Evolutionary conservation across 768 basidiomycete species (phyloP), one percentile per base, ranked within the genome.

Genomic region (Asterophora parasitica): DNA sequence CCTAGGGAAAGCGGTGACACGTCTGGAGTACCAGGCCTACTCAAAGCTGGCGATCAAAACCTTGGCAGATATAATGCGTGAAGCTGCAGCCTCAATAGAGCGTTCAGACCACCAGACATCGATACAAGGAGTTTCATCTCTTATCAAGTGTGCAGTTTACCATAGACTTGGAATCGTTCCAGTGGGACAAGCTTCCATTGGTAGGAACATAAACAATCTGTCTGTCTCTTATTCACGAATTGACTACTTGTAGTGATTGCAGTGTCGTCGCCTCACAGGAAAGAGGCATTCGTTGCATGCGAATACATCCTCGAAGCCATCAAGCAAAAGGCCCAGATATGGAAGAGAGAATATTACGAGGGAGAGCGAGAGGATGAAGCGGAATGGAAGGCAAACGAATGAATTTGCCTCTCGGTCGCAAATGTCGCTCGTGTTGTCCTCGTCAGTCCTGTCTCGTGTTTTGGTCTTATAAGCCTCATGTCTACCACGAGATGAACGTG

Each of bases 331-430:
- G 89, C 77, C 34, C 91, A 90, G 64, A 86, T 94, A 53, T 95
- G 92, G 92, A 94, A 95, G 70, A 69, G 87, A 57, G 92, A 94
- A 61, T 88, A 78, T 59, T 94, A 93, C 57, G 84, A 84, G 58
- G 85, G 81, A 6, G 77, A 81, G 55, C 63, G 64, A 42, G 82
- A 84, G 37, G 75, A 71, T 27, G 72, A 70, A 42, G 85, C 84
- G 8, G 74, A 78, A 58, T 88, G 86, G 86, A 88, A 88, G 64
- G 73, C 72, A 51, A 88, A 88, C 61, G 57, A 64, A 46, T 73
- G 59, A 64, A 31, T 5, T 5, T 3, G n/a, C 17, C 30, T 4
- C 8, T 4, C 8, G 30, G 3, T 23, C 23, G 23, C 23, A 23
- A 23, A 23, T 23, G 23, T 3, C 23, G 6, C 23, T 23, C 6